Evolutionary conservation across 2,329 filamentous ascomycete species (phyloP).

Genomic region (Fusarium hostae): DNA sequence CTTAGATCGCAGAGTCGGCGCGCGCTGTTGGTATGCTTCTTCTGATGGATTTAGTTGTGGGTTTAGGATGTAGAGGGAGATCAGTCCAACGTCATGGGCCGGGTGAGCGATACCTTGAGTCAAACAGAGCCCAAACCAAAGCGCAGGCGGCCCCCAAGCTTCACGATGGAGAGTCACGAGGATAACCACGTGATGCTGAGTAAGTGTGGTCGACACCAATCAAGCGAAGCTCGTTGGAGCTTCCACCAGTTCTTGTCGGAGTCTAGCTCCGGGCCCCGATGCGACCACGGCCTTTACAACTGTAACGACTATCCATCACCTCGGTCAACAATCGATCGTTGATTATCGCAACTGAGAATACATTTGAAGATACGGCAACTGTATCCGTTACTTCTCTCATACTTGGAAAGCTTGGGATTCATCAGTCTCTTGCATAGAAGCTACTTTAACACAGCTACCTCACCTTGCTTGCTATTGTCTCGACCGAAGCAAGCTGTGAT

Average conservation of each 20-base stretch:
- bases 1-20: not conserved
- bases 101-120: slow-evolving; percentile 34
- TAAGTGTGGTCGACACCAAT: slow-evolving; percentile 20
- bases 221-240: slow-evolving; percentile 14
- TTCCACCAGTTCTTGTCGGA: slow-evolving; percentile 33
- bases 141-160: slow-evolving; percentile 16
- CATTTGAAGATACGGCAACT: not conserved
- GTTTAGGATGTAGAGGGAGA: slow-evolving; percentile 33
- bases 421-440: not conserved
- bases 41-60: slow-evolving; percentile 30
- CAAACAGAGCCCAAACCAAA: slow-evolving; percentile 6
- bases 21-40: slow-evolving; percentile 12
- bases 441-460: not conserved
- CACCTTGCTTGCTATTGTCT: not conserved
- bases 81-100: slow-evolving; percentile 38
- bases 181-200: slow-evolving; percentile 3
- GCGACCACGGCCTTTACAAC: slow-evolving; percentile 27
- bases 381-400: not conserved
- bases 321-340: slow-evolving; percentile 3
- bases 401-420: not conserved
- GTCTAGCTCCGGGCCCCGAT: slow-evolving; percentile 34
- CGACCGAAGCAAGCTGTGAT: slow-evolving; percentile 29
- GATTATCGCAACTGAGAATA: not conserved
- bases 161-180: slow-evolving; percentile 26
- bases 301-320: slow-evolving; percentile 22